Percentiles rank a stretch among this genome's conserved stretches.
These are phyloP conservation scores for Metschnikowia lochheadii DNA, from an alignment of 805 yeast genomes.

Conservation along the genomic window DNA sequence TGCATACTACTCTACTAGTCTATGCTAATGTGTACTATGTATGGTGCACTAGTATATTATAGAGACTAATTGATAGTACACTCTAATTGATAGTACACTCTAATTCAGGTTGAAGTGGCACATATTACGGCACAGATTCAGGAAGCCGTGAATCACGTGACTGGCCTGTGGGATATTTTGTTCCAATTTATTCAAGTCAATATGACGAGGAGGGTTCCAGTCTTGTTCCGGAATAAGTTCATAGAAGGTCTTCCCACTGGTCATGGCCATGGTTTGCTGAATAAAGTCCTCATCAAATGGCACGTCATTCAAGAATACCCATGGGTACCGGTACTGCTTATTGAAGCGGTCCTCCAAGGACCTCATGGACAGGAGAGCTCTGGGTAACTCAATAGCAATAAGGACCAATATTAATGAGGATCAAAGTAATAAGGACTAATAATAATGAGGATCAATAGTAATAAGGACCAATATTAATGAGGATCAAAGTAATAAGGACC, in stretches of 20 bases:
- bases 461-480: too few species aligned
- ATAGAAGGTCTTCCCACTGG: constrained; percentile 38
- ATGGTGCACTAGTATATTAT: too few species aligned
- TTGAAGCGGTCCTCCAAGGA: constrained; percentile 43
- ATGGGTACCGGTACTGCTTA: constrained; percentile 36
- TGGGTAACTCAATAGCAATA: constrained; percentile 71
- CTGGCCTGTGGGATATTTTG: constrained; percentile 21
- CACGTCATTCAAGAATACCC: constrained; percentile 43
- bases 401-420: too few species aligned
- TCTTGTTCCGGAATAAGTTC: constrained; percentile 38
- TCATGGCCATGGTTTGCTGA: constrained; percentile 42
- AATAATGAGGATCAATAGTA: too few species aligned
- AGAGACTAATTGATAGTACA: too few species aligned
- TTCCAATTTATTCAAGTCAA: constrained; percentile 28
- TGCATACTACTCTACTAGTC: too few species aligned
- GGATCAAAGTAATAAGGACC: too few species aligned
- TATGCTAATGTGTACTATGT: too few species aligned
- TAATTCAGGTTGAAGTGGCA: constrained; percentile 73
- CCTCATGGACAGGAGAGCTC: constrained; percentile 53
- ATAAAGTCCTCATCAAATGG: constrained; percentile 40
- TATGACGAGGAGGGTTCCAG: constrained; percentile 39
- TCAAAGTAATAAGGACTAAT: too few species aligned
- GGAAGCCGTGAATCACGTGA: constrained; percentile 44
- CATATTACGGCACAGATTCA: constrained; percentile 55
- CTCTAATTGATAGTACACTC: too few species aligned